Conservation (phyloP, 169 alveolate species). For the Condylostoma magnum region DNA sequence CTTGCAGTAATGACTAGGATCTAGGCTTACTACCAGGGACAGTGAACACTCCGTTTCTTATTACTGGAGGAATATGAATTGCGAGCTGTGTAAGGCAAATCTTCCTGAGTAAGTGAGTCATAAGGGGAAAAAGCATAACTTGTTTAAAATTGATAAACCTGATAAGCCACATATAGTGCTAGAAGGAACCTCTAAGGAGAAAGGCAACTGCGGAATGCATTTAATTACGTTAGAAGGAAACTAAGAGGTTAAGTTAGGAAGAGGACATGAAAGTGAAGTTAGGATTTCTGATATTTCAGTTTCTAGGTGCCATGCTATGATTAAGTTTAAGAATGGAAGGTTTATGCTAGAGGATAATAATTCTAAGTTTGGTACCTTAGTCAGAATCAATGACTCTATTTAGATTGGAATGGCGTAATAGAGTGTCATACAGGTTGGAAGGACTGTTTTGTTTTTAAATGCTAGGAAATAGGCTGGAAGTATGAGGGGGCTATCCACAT, state of each 20-base stretch:
- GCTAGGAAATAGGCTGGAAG: no score
- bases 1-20: conserved; percentile 87
- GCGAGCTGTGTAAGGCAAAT: conserved; percentile 84
- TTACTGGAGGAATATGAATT: not conserved
- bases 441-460: conserved; percentile 56
- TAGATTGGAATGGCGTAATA: conserved; percentile 26
- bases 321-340: conserved; percentile 87
- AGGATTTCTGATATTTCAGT: conserved; percentile 97
- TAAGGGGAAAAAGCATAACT: not conserved
- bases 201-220: conserved; percentile 66
- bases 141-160: not conserved
- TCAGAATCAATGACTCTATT: conserved; percentile 80
- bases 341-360: conserved; percentile 94
- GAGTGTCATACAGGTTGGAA: conserved; percentile 58
- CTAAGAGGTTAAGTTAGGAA: conserved; percentile 88
- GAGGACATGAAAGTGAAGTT: conserved; percentile 98
- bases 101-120: conserved; percentile 72
- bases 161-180: not conserved
- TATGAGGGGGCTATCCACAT: no score
- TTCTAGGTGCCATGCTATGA: conserved; percentile 95
- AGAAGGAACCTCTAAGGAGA: not conserved
- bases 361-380: conserved; percentile 98
- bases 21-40: not conserved
- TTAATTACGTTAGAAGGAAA: conserved; percentile 74
- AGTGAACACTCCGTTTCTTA: conserved; percentile 1